A percentile compares a stretch with the other conserved stretches of the same genome.
phyloP scores from a whole-genome alignment of 768 basidiomycete species.

The Rhizopogon rudus region DNA sequence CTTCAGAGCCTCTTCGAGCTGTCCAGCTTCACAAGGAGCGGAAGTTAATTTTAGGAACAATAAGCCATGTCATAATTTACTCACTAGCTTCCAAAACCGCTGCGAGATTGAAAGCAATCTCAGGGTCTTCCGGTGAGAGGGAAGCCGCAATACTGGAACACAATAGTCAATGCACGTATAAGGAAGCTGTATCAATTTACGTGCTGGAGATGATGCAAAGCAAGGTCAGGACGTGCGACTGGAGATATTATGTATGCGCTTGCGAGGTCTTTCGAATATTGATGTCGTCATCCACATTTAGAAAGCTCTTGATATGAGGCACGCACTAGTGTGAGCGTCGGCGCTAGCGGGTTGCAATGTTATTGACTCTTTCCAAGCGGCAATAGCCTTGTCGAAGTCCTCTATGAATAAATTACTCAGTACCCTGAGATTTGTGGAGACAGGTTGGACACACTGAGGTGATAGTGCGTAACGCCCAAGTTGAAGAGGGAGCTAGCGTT shows the following conservation, averaged over 20 bases:
- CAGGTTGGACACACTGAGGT: constrained; percentile 54
- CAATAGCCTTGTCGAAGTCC: constrained; percentile 83
- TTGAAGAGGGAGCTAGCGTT: constrained; percentile 83
- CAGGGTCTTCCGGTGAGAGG: constrained; percentile 85
- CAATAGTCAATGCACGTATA: constrained; percentile 28
- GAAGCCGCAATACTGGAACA: constrained; percentile 67
- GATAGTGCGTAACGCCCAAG: constrained; percentile 85
- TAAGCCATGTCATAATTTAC: constrained; percentile 30
- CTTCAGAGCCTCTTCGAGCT: constrained; percentile 73
- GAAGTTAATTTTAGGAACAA: constrained; percentile 30
- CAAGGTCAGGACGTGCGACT: constrained; percentile 79
- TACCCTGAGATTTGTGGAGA: constrained; percentile 9
- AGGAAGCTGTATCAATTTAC: constrained; percentile 27
- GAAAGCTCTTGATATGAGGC: constrained; percentile 13
- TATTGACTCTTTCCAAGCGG: constrained; percentile 84
- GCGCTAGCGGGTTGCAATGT: constrained; percentile 76
- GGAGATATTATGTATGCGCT: constrained; percentile 85
- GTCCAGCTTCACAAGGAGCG: constrained; percentile 50
- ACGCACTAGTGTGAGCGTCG: constrained; percentile 83
- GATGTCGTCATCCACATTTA: constrained; percentile 15
- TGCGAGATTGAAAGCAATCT: constrained; percentile 88
- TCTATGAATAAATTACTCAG: constrained; percentile 39
- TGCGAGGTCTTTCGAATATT: constrained; percentile 59
- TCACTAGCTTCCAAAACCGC: constrained; percentile 87
- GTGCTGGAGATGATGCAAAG: constrained; percentile 78